Evolutionary conservation across 2,329 filamentous ascomycete species (phyloP).

Genomic region (Cladosporium oxysporum): DNA sequence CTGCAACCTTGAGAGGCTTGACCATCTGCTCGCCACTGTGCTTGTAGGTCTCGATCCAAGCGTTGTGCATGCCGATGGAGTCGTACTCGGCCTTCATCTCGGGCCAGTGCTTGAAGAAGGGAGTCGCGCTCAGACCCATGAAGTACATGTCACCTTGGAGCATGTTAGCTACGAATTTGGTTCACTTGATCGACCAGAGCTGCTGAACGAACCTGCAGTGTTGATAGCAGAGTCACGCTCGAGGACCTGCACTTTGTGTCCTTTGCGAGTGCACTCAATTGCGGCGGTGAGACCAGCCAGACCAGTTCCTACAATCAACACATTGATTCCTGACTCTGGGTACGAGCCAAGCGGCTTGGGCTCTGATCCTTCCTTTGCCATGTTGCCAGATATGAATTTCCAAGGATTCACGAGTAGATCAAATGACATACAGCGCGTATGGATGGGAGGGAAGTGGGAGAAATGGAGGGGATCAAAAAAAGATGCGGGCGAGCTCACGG

Average conservation of each 20-base stretch:
- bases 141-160: conserved; percentile 60
- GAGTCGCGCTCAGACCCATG: conserved; percentile 58
- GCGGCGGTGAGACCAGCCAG: conserved; percentile 35
- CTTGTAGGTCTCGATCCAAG: conserved; percentile 59
- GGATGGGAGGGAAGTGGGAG: background rate
- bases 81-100: conserved; percentile 55
- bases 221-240: conserved; percentile 50
- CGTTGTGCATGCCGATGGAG: conserved; percentile 54
- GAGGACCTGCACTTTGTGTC: conserved; percentile 35
- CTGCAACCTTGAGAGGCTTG: conserved; percentile 51
- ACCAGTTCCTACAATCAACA: conserved; percentile 36
- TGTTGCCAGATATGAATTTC: conserved; percentile 28
- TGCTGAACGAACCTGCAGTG: conserved; percentile 48
- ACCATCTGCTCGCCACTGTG: conserved; percentile 55
- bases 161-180: background rate
- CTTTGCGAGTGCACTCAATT: conserved; percentile 37
- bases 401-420: conserved; percentile 13
- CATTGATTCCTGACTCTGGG: conserved; percentile 39
- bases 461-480: background rate
- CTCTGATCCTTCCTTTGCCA: conserved; percentile 37
- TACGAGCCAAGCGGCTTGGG: conserved; percentile 56
- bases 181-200: background rate
- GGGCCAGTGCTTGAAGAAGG: conserved; percentile 58
- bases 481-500: background rate
- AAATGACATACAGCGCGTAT: conserved; percentile 6